Conservation (phyloP, 176 grass and related monocot species). For the Rhynchospora tenuis region DNA sequence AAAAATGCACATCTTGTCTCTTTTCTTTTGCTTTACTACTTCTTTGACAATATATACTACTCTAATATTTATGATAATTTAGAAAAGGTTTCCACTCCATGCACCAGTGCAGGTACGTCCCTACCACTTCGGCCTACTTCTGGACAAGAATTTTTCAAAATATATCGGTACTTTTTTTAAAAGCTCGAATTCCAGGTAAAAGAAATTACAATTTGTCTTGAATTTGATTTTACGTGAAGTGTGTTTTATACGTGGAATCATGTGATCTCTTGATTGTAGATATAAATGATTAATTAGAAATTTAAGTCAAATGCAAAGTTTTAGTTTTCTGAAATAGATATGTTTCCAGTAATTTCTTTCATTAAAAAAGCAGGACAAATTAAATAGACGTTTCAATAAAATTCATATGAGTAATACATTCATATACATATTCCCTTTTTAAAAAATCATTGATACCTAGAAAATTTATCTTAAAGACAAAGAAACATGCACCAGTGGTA, state of each 20-base stretch:
- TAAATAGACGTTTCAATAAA: not conserved
- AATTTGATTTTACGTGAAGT: not conserved
- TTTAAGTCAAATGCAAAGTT: not conserved
- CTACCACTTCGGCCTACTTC: conserved; percentile 3
- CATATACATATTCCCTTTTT: not conserved
- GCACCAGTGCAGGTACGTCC: conserved; percentile 18
- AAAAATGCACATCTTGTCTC: not conserved
- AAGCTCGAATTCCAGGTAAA: not conserved
- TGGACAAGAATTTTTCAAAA: not conserved
- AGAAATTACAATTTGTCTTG: not conserved
- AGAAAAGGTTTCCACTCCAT: not conserved
- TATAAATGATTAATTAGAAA: not conserved
- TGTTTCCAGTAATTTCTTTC: not conserved
- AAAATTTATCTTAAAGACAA: conserved; percentile 19
- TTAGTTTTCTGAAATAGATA: too few species aligned
- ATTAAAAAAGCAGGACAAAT: not conserved
- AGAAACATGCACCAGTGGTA: not conserved
- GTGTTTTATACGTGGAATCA: not conserved
- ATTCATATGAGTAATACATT: not conserved
- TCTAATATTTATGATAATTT: not conserved
- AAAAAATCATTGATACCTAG: not conserved
- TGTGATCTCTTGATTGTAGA: too few species aligned
- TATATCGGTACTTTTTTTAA: not conserved
- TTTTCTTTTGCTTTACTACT: not conserved
- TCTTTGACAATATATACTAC: not conserved